Conservation (phyloP, 495 filamentous ascomycete genomes). For the Gamarada debralockiae region DNA sequence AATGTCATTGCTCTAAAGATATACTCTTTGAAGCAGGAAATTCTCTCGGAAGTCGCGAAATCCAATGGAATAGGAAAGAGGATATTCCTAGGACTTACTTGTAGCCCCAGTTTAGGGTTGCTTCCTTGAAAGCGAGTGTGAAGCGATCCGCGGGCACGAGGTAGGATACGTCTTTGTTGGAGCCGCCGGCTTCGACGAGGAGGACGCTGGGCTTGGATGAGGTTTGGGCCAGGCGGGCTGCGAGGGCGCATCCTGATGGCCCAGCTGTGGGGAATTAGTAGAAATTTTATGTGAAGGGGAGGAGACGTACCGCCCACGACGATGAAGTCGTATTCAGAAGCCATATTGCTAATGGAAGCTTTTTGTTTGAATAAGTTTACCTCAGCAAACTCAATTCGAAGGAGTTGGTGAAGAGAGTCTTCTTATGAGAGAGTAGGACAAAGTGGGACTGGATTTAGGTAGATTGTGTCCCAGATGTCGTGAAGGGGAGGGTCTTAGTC, state of each 20-base stretch:
- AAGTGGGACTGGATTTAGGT: too few species aligned
- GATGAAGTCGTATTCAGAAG: conserved; percentile 46
- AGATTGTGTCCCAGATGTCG: too few species aligned
- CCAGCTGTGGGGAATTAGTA: conserved; percentile 40
- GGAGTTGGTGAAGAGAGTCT: too few species aligned
- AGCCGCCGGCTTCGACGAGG: conserved; percentile 54
- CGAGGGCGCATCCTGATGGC: conserved; percentile 49
- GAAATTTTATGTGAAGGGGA: neutral
- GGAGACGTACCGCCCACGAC: conserved; percentile 46
- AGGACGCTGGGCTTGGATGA: conserved; percentile 44
- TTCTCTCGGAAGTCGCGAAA: too few species aligned
- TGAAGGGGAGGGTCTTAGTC: too few species aligned
- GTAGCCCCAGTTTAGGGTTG: conserved; percentile 55
- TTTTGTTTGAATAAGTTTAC: too few species aligned
- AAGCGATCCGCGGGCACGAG: conserved; percentile 51
- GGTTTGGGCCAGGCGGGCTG: conserved; percentile 41
- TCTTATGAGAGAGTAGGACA: too few species aligned
- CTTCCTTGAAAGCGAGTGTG: conserved; percentile 41
- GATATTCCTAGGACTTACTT: too few species aligned
- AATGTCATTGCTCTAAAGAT: too few species aligned
- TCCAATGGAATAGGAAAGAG: too few species aligned
- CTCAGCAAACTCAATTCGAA: too few species aligned
- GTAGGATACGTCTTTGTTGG: conserved; percentile 41
- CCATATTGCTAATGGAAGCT: neutral
- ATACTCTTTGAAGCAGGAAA: too few species aligned